Base-by-base conservation (phyloP, 768 basidiomycete species). In the Cystobasidium tubakii region DNA sequence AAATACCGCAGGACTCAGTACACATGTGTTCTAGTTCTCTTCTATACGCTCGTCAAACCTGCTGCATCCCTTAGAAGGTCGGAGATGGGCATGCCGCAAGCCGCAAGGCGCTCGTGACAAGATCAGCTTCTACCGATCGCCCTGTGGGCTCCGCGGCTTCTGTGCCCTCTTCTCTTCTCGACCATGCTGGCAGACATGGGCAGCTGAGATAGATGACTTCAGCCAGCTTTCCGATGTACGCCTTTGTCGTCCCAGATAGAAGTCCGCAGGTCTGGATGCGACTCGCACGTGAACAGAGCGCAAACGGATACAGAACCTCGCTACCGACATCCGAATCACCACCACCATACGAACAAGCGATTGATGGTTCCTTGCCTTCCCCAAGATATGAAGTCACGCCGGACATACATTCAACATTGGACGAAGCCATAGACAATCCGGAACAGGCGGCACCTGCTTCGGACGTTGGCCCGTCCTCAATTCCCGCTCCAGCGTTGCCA, bases 201-300 rank as follows among this genome's bases (percentile, higher is more conserved):
- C 15, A 50, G 3, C 15, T n/a, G 12, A 19, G 46, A 15, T 50
- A 50, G 46, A 50, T 50, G 46, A 50, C 46, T 50, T 50, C 46
- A 50, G 46, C 46, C 46, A 50, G 21, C 21, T 50, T 50, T 21
- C 46, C 46, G 4, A 50, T 50, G 46, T 50, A 50, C 21, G 7
- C 46, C n/a, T 50, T 50, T 19, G 46, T 50, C 46, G 46, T 50
- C 4, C 46, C 46, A 19, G 46, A 50, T 19, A 50, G 46, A 50
- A 50, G 46, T 50, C 46, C 46, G 46, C 46, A 50, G 46, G 46
- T 50, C 15, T 50, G 46, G 46, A 50, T 50, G 46, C 46, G 46
- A 12, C 46, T 50, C n/a, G 46, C 46, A 4, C 46, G 46, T n/a
- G 46, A 50, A n/a, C 46, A 50, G n/a, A 50, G 46, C n/a, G 46